Evolutionary conservation across 208 protist species (phyloP).

Genomic region (Crithidia brevicula): DNA sequence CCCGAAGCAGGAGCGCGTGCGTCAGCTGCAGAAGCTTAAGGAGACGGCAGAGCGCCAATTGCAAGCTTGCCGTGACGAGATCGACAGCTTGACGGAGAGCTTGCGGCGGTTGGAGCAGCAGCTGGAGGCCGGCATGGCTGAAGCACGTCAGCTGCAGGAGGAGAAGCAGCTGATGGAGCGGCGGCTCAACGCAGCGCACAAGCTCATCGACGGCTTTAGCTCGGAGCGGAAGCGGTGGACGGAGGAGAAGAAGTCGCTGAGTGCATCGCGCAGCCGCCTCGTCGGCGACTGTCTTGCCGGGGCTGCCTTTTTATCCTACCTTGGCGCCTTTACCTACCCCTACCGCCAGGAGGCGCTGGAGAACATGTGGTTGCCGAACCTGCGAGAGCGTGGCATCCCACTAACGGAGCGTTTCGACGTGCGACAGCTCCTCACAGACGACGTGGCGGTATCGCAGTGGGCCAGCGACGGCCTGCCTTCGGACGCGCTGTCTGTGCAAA

Average conservation of each 20-base stretch:
- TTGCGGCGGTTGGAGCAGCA: slow-evolving; percentile 90
- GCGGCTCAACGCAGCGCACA: slow-evolving; percentile 94
- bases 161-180: slow-evolving; percentile 96
- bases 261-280: slow-evolving; percentile 83
- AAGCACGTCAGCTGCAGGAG: slow-evolving; percentile 93
- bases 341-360: slow-evolving; percentile 96
- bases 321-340: slow-evolving; percentile 97
- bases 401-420: slow-evolving; percentile 91
- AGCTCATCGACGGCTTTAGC: slow-evolving; percentile 97
- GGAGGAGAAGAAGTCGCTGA: slow-evolving; percentile 92
- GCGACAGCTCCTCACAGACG: slow-evolving; percentile 94
- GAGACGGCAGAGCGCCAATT: slow-evolving; percentile 92
- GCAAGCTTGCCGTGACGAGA: slow-evolving; percentile 82
- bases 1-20: slow-evolving; percentile 96
- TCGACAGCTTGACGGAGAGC: slow-evolving; percentile 93
- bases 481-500: slow-evolving; percentile 98
- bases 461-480: slow-evolving; percentile 96
- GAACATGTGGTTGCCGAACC: slow-evolving; percentile 91
- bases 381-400: slow-evolving; percentile 88
- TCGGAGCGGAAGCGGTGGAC: slow-evolving; percentile 97
- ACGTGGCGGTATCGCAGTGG: slow-evolving; percentile 98
- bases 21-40: slow-evolving; percentile 92
- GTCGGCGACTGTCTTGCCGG: slow-evolving; percentile 98
- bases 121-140: slow-evolving; percentile 89
- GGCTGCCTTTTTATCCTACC: slow-evolving; percentile 97